phyloP scores from a whole-genome alignment of 2,329 filamentous ascomycete species.

The Pestalotiopsis sp. region DNA sequence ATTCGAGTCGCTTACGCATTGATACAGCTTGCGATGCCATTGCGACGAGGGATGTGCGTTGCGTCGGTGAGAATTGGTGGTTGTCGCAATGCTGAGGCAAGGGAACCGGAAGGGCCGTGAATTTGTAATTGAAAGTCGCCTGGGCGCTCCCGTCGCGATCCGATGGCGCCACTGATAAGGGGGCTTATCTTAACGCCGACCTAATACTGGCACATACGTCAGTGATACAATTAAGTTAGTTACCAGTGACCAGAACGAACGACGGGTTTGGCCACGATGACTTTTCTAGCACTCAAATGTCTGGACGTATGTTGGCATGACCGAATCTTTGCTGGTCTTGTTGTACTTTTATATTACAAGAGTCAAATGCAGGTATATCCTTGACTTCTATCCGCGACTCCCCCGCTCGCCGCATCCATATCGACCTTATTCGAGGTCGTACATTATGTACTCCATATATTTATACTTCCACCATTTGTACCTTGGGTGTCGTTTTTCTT shows the following conservation, averaged over 20 bases:
- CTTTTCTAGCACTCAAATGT: background rate
- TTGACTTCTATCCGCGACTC: too few relatives aligned
- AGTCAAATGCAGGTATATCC: too few relatives aligned
- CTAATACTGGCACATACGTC: background rate
- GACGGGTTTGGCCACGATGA: background rate
- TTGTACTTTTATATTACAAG: too few relatives aligned
- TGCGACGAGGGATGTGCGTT: background rate
- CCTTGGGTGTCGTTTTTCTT: too few relatives aligned
- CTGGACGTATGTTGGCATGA: too few relatives aligned
- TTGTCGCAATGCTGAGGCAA: background rate
- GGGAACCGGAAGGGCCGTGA: background rate
- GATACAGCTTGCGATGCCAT: slow-evolving; percentile 13
- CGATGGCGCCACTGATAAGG: slow-evolving; percentile 9
- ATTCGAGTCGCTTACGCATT: slow-evolving; percentile 9
- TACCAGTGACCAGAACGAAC: background rate
- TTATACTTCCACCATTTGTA: too few relatives aligned
- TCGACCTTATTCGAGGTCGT: too few relatives aligned
- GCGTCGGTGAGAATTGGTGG: background rate
- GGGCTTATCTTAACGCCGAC: slow-evolving; percentile 4
- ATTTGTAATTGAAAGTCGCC: slow-evolving; percentile 9
- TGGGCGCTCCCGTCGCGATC: background rate
- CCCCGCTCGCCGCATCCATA: too few relatives aligned
- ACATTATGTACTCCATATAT: too few relatives aligned
- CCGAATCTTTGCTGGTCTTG: too few relatives aligned
- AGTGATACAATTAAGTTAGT: background rate